phyloP scores from a whole-genome alignment of 1,284 basidiomycete genomes.

The Naganishia liquefaciens region DNA sequence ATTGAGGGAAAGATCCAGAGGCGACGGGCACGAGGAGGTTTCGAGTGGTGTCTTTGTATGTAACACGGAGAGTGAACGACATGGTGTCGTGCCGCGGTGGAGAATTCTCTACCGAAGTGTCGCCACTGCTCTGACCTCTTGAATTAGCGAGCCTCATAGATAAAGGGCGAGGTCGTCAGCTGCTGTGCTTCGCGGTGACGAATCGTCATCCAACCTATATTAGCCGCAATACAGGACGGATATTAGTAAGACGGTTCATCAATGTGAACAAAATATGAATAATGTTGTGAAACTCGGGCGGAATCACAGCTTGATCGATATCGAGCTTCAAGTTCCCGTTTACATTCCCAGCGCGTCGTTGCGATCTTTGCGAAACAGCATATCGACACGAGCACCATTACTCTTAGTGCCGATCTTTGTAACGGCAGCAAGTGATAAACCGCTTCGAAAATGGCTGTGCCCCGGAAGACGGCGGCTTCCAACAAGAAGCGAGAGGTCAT shows the following conservation, averaged over 20 bases:
- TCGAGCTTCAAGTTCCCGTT: neutral
- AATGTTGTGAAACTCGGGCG: too few relatives aligned
- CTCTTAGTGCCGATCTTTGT: too few relatives aligned
- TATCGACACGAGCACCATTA: too few relatives aligned
- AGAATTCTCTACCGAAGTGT: neutral
- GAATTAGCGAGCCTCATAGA: neutral
- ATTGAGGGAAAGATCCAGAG: constrained; percentile 43
- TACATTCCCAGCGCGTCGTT: neutral
- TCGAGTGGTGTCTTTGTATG: constrained; percentile 52
- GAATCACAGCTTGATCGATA: neutral
- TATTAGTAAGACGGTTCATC: too few relatives aligned
- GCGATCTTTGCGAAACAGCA: too few relatives aligned
- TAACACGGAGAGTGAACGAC: constrained; percentile 51
- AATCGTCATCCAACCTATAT: neutral
- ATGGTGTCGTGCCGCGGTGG: constrained; percentile 33
- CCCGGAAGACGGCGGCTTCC: constrained; percentile 6
- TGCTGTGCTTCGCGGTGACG: constrained; percentile 6
- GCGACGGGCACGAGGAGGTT: constrained; percentile 42
- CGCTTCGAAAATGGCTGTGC: neutral
- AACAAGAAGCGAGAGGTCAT: constrained; percentile 22
- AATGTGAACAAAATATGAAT: too few relatives aligned
- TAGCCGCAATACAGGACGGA: neutral
- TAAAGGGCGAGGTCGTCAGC: constrained; percentile 21
- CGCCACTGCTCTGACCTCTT: neutral
- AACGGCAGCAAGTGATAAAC: too few relatives aligned